These are phyloP conservation scores for Exserohilum turcica DNA, from an alignment of 2,329 filamentous ascomycete species.

Conservation along the genomic window DNA sequence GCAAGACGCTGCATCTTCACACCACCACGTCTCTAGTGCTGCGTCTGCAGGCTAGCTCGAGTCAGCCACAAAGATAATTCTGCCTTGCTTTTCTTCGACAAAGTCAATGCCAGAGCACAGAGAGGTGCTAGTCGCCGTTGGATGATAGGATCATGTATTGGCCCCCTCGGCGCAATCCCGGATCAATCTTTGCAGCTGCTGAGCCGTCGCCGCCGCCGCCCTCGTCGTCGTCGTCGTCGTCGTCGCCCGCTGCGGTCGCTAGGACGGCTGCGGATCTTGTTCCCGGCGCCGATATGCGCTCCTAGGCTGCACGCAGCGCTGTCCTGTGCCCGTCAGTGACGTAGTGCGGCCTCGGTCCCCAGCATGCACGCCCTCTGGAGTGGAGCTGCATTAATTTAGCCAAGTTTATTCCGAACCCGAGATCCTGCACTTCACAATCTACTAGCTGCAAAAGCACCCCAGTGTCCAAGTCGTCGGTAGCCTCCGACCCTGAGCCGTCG, in stretches of 20 bases:
- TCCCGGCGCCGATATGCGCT: neutral
- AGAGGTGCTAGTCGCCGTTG: constrained; percentile 7
- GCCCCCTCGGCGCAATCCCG: constrained; percentile 9
- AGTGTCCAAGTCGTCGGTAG: constrained; percentile 25
- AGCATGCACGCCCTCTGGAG: constrained; percentile 5
- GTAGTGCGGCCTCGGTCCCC: neutral
- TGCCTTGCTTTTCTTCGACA: constrained; percentile 11
- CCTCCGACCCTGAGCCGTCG: constrained; percentile 21
- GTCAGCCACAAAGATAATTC: constrained; percentile 9
- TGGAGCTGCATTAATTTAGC: constrained; percentile 1
- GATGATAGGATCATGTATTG: constrained; percentile 7
- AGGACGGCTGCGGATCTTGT: constrained; percentile 5
- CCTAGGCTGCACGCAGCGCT: neutral
- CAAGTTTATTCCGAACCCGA: constrained; percentile 12
- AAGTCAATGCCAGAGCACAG: constrained; percentile 9
- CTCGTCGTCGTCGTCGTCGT: no score
- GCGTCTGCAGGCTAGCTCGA: constrained; percentile 9
- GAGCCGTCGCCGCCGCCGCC: neutral
- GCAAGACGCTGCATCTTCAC: constrained; percentile 20
- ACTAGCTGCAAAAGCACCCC: constrained; percentile 23
- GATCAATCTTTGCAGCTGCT: neutral
- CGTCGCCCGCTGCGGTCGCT: constrained; percentile 3
- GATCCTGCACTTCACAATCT: constrained; percentile 20
- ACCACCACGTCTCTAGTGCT: constrained; percentile 14
- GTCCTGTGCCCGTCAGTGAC: constrained; percentile 1